Conservation (phyloP, 306 rosid species). For the Quercus cerris region DNA sequence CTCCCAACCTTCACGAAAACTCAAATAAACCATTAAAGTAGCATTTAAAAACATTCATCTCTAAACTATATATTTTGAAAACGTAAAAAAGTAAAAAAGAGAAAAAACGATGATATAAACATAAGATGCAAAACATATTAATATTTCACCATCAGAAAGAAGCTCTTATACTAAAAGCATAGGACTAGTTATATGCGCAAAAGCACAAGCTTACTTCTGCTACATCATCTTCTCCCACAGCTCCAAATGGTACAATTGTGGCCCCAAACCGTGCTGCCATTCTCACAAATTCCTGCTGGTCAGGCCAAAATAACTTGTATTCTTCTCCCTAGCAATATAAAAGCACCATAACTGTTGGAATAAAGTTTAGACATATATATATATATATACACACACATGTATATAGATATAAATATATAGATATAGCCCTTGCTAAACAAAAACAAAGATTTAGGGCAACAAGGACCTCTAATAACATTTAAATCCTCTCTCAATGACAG, state of each 20-base stretch:
- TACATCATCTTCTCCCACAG: slow-evolving; percentile 91
- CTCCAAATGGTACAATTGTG: slow-evolving; percentile 91
- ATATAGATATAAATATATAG: neutral
- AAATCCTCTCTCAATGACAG: neutral
- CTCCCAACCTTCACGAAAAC: neutral
- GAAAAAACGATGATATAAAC: neutral
- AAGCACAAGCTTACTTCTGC: slow-evolving; percentile 50
- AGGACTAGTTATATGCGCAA: slow-evolving; percentile 8
- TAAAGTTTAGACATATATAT: neutral
- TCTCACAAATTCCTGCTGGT: slow-evolving; percentile 87
- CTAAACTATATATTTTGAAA: neutral
- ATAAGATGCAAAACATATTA: neutral
- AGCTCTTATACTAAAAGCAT: neutral
- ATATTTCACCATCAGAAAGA: neutral
- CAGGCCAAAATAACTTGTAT: slow-evolving; percentile 86
- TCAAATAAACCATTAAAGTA: neutral
- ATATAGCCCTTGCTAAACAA: neutral
- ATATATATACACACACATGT: too few relatives aligned
- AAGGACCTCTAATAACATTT: neutral
- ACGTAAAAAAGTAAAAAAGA: neutral
- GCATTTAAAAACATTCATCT: neutral
- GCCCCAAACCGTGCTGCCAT: slow-evolving; percentile 96
- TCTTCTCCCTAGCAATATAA: slow-evolving; percentile 65
- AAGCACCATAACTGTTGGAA: slow-evolving; percentile 14
- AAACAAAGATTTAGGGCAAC: neutral